These are phyloP conservation scores for Tripterygium wilfordii DNA, from an alignment of 177 flowering plant species.

Conservation along the genomic window DNA sequence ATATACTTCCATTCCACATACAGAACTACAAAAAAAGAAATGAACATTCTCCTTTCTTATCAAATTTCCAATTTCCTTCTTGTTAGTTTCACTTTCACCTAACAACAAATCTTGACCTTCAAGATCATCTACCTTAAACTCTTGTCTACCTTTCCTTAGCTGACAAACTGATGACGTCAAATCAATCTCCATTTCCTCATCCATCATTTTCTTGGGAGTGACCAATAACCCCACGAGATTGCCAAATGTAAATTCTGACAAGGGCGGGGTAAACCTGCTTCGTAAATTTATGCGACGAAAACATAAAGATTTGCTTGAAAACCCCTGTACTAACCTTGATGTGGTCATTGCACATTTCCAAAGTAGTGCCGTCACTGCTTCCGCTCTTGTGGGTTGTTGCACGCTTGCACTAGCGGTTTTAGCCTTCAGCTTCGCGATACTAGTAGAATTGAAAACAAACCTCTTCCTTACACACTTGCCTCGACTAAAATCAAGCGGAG, in stretches of 20 bases:
- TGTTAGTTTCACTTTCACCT: not conserved
- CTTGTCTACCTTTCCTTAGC: not conserved
- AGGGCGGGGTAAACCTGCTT: conserved; percentile 1
- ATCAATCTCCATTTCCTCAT: not conserved
- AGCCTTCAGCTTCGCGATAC: conserved; percentile 7
- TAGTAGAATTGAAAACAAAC: conserved; percentile 12
- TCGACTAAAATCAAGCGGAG: not conserved
- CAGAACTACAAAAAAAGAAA: conserved; percentile 1
- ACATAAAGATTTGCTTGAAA: not conserved
- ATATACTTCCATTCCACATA: conserved; percentile 2
- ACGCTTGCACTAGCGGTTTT: conserved; percentile 1
- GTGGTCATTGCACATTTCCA: conserved; percentile 16
- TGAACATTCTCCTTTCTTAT: not conserved
- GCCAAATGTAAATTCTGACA: conserved; percentile 4
- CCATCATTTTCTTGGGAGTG: not conserved
- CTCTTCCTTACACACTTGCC: conserved; percentile 7
- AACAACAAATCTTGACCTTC: not conserved
- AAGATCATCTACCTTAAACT: not conserved
- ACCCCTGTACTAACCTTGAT: not conserved
- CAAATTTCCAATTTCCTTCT: not conserved
- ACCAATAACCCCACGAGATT: conserved; percentile 3
- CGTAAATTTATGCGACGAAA: conserved; percentile 15
- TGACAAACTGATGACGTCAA: not conserved
- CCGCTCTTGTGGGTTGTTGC: conserved; percentile 15
- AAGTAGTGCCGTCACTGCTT: conserved; percentile 26